These are phyloP conservation scores for Myotisia sp. DNA, from an alignment of 2,329 filamentous ascomycete species.

Conservation along the genomic window DNA sequence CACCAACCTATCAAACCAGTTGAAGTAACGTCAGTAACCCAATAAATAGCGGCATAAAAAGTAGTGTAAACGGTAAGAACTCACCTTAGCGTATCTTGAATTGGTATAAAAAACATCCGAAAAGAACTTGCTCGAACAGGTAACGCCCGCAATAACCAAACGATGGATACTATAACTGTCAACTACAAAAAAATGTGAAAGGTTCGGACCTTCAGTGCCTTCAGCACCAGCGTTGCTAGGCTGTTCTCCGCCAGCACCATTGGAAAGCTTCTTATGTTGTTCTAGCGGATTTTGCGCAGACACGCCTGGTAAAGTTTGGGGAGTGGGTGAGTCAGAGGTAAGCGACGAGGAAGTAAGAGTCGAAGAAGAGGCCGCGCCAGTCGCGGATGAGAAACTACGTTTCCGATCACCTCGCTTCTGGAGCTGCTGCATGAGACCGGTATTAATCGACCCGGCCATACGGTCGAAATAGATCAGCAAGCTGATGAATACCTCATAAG, in stretches of 20 bases:
- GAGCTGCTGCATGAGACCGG: conserved; percentile 54
- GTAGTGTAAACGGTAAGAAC: conserved; percentile 17
- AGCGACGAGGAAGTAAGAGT: conserved; percentile 11
- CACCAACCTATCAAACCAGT: conserved; percentile 90
- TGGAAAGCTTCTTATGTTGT: conserved; percentile 1
- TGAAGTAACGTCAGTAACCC: conserved; percentile 1
- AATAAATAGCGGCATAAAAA: conserved; percentile 2
- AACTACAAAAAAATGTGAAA: conserved; percentile 74
- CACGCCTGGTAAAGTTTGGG: neutral
- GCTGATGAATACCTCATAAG: conserved; percentile 93
- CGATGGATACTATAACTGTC: conserved; percentile 99
- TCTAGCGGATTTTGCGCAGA: conserved; percentile 1
- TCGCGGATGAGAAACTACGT: conserved; percentile 12
- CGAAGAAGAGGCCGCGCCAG: conserved; percentile 13
- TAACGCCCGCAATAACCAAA: conserved; percentile 90
- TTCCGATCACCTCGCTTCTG: conserved; percentile 24
- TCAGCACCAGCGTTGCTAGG: neutral
- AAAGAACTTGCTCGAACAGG: conserved; percentile 98
- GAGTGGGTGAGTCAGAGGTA: neutral
- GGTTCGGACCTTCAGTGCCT: conserved; percentile 34
- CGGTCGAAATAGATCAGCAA: conserved; percentile 94
- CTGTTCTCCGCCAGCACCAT: too few relatives aligned
- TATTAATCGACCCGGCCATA: conserved; percentile 94
- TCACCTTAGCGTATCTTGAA: conserved; percentile 94
- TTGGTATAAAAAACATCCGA: conserved; percentile 98